Conservation (phyloP, 2,329 filamentous ascomycete genomes). For the Hortaea werneckii region DNA sequence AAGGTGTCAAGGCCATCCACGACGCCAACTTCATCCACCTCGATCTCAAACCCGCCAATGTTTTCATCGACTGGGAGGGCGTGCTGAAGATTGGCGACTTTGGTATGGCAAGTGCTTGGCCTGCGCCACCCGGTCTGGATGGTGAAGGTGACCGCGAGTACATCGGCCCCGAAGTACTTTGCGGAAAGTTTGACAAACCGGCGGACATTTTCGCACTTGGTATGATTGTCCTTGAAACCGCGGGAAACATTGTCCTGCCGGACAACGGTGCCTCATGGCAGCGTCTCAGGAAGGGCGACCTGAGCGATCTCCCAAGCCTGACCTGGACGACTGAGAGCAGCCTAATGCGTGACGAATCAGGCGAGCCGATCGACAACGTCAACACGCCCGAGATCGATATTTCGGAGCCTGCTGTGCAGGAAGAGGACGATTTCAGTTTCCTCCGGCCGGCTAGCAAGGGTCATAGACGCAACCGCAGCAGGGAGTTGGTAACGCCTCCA, state of each 20-base stretch:
- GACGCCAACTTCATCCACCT: conserved; percentile 76
- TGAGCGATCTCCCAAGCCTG: conserved; percentile 78
- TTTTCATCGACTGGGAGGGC: conserved; percentile 72
- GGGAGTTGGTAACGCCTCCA: conserved; percentile 60
- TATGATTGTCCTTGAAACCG: conserved; percentile 88
- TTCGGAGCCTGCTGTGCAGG: conserved; percentile 17
- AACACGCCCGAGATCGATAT: conserved; percentile 20
- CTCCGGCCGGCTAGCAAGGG: conserved; percentile 21
- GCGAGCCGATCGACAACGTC: conserved; percentile 42
- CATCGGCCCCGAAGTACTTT: conserved; percentile 85
- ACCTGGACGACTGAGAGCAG: conserved; percentile 67
- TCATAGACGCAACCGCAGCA: conserved; percentile 21
- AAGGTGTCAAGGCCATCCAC: conserved; percentile 88
- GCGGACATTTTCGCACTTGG: conserved; percentile 91
- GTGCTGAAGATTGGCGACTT: conserved; percentile 80
- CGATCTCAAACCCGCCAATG: conserved; percentile 76
- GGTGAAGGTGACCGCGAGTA: conserved; percentile 94
- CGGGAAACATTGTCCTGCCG: conserved; percentile 84
- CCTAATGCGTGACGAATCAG: conserved; percentile 64
- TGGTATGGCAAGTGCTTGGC: conserved; percentile 69
- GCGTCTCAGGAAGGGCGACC: conserved; percentile 76
- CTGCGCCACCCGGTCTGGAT: conserved; percentile 65
- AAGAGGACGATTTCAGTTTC: conserved; percentile 30
- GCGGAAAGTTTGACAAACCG: conserved; percentile 77
- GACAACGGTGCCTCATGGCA: conserved; percentile 90